Percentiles rank a stretch among this genome's conserved stretches.
phyloP scores from a whole-genome alignment of 129 eudicot genomes.

The Escallonia rubra region DNA sequence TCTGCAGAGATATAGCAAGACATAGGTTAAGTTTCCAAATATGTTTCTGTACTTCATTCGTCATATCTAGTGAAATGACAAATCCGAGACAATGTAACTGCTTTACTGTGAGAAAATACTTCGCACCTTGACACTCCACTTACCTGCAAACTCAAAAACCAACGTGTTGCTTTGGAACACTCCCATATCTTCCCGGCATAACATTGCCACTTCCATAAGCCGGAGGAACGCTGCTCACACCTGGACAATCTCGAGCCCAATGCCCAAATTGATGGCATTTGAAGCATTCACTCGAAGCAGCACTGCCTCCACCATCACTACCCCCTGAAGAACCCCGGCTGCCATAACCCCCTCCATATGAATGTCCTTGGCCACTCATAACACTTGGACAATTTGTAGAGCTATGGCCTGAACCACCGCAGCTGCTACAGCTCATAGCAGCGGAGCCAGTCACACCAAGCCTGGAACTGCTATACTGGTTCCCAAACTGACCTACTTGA shows the following conservation, averaged over 20 bases:
- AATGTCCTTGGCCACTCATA: constrained; percentile 27
- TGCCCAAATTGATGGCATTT: constrained; percentile 81
- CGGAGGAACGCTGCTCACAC: constrained; percentile 35
- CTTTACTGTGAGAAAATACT: too few species aligned
- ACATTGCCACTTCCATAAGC: constrained; percentile 50
- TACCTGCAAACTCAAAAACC: constrained; percentile 38
- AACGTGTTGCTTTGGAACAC: constrained; percentile 38
- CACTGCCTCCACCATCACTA: constrained; percentile 21
- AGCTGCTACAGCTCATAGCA: constrained; percentile 49
- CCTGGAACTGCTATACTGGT: constrained; percentile 40
- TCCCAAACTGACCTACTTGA: constrained; percentile 39
- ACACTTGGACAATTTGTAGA: constrained; percentile 56
- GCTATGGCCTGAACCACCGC: constrained; percentile 68
- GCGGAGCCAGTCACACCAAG: constrained; percentile 24
- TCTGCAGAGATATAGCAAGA: too few species aligned
- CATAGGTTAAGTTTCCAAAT: too few species aligned
- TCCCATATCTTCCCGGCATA: constrained; percentile 43
- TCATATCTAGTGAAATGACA: too few species aligned
- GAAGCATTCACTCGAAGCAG: constrained; percentile 37
- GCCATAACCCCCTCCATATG: constrained; percentile 30
- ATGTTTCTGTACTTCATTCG: too few species aligned
- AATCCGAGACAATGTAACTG: too few species aligned
- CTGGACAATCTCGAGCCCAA: constrained; percentile 76
- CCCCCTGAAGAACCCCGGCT: constrained; percentile 27
- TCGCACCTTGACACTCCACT: background rate